These are phyloP conservation scores for Tuber brumale DNA, from an alignment of 495 filamentous ascomycete genomes.

Conservation along the genomic window DNA sequence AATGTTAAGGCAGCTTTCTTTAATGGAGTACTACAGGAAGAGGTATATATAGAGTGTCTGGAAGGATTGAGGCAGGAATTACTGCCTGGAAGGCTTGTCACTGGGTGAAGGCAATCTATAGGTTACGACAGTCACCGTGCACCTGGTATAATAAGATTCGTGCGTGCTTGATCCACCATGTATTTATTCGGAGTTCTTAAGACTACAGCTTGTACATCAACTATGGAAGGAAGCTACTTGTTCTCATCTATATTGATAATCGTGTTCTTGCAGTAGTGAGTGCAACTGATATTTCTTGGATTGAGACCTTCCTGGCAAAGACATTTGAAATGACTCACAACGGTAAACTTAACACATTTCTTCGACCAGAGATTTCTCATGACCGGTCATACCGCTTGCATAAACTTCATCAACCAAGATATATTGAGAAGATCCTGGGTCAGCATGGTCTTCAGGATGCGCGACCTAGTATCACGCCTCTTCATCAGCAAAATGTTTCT, in stretches of 20 bases:
- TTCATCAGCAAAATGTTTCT: too few species aligned
- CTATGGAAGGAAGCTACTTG: not conserved
- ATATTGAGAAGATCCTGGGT: not conserved
- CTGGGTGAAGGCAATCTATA: not conserved
- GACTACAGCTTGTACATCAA: not conserved
- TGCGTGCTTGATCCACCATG: not conserved
- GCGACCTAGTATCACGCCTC: not conserved
- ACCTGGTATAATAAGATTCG: not conserved
- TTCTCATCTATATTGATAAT: not conserved
- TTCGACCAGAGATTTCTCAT: not conserved
- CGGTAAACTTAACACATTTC: not conserved
- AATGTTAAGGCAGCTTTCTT: not conserved
- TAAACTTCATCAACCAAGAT: accelerated
- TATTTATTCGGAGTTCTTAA: not conserved
- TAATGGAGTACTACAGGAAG: not conserved
- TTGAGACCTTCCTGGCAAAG: accelerated
- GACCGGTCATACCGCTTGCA: not conserved
- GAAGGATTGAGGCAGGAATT: not conserved
- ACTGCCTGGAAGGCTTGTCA: not conserved
- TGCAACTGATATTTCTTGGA: not conserved
- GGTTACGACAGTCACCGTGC: too few species aligned
- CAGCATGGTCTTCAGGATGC: not conserved
- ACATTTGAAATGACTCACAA: not conserved
- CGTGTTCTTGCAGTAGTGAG: not conserved
- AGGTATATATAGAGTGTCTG: too few species aligned